These are phyloP conservation scores for Prunus mira DNA, from an alignment of 306 rosid genomes.

Conservation along the genomic window DNA sequence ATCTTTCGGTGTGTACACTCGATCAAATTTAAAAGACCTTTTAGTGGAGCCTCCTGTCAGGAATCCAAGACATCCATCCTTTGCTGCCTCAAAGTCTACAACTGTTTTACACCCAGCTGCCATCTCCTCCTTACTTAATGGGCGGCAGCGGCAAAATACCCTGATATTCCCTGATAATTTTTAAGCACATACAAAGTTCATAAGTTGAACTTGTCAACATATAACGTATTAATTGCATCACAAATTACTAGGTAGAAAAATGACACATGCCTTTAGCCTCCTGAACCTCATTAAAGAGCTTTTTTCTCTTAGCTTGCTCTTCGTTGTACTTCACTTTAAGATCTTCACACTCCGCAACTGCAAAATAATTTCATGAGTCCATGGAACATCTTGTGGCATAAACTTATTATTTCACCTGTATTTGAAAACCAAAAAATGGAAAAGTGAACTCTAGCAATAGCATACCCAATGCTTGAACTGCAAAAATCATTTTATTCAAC, in stretches of 20 bases:
- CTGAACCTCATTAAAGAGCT: slow-evolving; percentile 84
- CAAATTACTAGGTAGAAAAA: background rate
- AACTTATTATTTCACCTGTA: background rate
- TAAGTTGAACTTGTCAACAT: slow-evolving; percentile 5
- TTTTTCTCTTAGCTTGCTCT: slow-evolving; percentile 72
- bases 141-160: slow-evolving; percentile 92
- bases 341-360: slow-evolving; percentile 88
- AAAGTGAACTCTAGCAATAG: slow-evolving; percentile 11
- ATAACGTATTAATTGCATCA: background rate
- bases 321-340: slow-evolving; percentile 73
- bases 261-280: slow-evolving; percentile 72
- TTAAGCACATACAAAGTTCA: background rate
- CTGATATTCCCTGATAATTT: slow-evolving; percentile 67
- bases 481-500: slow-evolving; percentile 75
- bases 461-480: slow-evolving; percentile 78
- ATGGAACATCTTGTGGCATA: slow-evolving; percentile 11
- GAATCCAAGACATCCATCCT: slow-evolving; percentile 82
- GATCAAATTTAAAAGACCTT: slow-evolving; percentile 75
- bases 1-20: slow-evolving; percentile 80
- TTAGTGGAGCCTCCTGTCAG: slow-evolving; percentile 46
- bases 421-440: slow-evolving; percentile 2
- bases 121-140: slow-evolving; percentile 62
- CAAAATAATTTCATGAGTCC: slow-evolving; percentile 26
- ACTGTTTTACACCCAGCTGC: slow-evolving; percentile 54
- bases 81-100: slow-evolving; percentile 77